Conservation (phyloP, 176 grass and related monocot species). For the Hsuehochloa calcarea region DNA sequence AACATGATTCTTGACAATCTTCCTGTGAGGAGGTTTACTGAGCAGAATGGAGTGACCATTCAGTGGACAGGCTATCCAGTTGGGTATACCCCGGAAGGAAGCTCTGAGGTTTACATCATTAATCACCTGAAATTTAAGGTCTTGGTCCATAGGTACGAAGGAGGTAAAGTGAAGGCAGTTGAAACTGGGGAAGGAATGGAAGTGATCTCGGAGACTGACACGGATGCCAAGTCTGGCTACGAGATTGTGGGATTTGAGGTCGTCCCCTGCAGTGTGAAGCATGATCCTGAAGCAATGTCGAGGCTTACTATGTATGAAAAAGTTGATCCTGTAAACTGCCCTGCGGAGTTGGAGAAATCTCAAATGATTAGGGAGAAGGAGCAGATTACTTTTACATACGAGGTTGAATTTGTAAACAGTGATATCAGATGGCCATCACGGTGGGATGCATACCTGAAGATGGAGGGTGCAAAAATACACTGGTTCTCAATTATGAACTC, state of each 20-base stretch:
- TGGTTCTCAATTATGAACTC: slow-evolving; percentile 98
- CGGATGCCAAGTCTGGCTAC: slow-evolving; percentile 49
- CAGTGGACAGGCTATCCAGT: slow-evolving; percentile 93
- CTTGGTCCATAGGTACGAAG: slow-evolving; percentile 78
- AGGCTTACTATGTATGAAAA: slow-evolving; percentile 73
- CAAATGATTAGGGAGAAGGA: slow-evolving; percentile 73
- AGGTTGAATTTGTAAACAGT: slow-evolving; percentile 84
- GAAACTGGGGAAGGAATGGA: slow-evolving; percentile 80
- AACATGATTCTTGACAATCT: slow-evolving; percentile 94
- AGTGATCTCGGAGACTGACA: slow-evolving; percentile 59
- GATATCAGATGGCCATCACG: slow-evolving; percentile 85
- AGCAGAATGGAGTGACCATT: slow-evolving; percentile 74
- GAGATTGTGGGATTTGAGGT: slow-evolving; percentile 91
- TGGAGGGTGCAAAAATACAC: slow-evolving; percentile 81
- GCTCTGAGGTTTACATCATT: slow-evolving; percentile 62
- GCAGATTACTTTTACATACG: slow-evolving; percentile 74
- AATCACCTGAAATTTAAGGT: slow-evolving; percentile 94
- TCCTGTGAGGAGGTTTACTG: slow-evolving; percentile 76
- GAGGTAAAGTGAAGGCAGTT: slow-evolving; percentile 64
- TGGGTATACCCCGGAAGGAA: slow-evolving; percentile 65
- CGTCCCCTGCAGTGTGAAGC: slow-evolving; percentile 74
- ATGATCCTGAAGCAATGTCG: slow-evolving; percentile 51
- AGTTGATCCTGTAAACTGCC: slow-evolving; percentile 61
- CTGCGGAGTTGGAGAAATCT: slow-evolving; percentile 66
- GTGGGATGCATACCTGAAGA: slow-evolving; percentile 87